These are phyloP conservation scores for Rubia tinctorum DNA, from an alignment of 305 asterid species.

Conservation along the genomic window DNA sequence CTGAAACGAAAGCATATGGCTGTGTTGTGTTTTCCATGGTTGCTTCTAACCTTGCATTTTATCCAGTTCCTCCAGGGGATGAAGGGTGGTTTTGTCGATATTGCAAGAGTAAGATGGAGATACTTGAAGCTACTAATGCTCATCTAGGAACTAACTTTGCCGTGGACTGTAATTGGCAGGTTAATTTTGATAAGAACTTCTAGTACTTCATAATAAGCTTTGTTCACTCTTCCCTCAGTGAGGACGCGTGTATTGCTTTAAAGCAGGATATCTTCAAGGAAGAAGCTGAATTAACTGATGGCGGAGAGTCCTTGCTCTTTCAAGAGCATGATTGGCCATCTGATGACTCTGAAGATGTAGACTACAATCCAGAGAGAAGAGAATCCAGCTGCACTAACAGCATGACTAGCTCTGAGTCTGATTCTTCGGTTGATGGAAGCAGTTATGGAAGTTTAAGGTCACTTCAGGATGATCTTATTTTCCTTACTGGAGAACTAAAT, in stretches of 20 bases:
- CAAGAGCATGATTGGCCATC: constrained; percentile 93
- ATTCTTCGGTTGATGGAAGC: constrained; percentile 39
- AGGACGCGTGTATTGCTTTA: constrained; percentile 22
- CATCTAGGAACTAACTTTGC: constrained; percentile 91
- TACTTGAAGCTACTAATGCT: constrained; percentile 90
- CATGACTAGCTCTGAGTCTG: constrained; percentile 42
- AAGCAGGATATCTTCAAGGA: constrained; percentile 85
- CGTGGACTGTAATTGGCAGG: constrained; percentile 83
- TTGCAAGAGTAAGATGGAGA: constrained; percentile 85
- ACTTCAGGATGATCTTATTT: constrained; percentile 59
- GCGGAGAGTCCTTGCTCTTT: constrained; percentile 45
- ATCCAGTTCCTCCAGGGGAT: constrained; percentile 88
- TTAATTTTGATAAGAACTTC: constrained; percentile 25
- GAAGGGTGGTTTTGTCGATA: constrained; percentile 98
- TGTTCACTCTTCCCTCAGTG: constrained; percentile 13
- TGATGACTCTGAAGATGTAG: constrained; percentile 92
- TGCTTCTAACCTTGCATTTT: constrained; percentile 24
- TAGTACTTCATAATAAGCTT: constrained; percentile 13
- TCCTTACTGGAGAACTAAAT: constrained; percentile 37
- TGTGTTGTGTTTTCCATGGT: not conserved
- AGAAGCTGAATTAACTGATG: constrained; percentile 79
- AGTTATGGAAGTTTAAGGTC: constrained; percentile 70
- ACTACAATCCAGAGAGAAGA: constrained; percentile 74
- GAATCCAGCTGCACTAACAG: constrained; percentile 42
- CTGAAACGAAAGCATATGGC: not conserved